These are phyloP conservation scores for Pichia sp. DNA, from an alignment of 1,139 yeast species.

Conservation along the genomic window DNA sequence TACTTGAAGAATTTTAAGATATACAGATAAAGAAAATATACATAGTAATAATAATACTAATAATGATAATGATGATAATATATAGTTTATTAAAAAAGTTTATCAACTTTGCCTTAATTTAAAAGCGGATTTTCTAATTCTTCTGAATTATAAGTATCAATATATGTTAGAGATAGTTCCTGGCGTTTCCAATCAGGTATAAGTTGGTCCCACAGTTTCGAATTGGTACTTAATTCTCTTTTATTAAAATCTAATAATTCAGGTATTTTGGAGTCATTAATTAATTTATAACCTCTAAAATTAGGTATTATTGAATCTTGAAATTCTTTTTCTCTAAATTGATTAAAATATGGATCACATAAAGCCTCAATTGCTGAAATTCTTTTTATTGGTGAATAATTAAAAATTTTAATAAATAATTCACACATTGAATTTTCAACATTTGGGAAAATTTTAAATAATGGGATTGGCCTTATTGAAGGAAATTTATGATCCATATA, in stretches of 20 bases:
- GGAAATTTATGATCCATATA: slow-evolving; percentile 98
- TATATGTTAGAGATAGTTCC: background rate
- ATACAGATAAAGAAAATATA: too few species aligned
- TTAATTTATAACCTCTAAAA: slow-evolving; percentile 23
- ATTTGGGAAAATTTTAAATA: slow-evolving; percentile 74
- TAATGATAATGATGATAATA: too few species aligned
- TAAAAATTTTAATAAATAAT: slow-evolving; percentile 53
- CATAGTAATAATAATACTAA: too few species aligned
- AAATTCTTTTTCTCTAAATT: slow-evolving; percentile 49
- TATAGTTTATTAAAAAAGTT: too few species aligned
- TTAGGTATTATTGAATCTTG: slow-evolving; percentile 25
- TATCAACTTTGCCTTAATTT: slow-evolving; percentile 6
- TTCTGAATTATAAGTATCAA: slow-evolving; percentile 20
- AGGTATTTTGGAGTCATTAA: slow-evolving; percentile 22
- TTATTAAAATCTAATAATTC: slow-evolving; percentile 26
- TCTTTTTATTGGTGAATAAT: slow-evolving; percentile 71
- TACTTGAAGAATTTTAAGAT: too few species aligned
- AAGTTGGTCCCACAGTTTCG: slow-evolving; percentile 19
- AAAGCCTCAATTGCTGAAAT: slow-evolving; percentile 64
- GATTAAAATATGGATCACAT: slow-evolving; percentile 70
- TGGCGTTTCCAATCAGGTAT: slow-evolving; percentile 28
- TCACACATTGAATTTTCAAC: slow-evolving; percentile 55
- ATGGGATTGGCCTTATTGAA: slow-evolving; percentile 88
- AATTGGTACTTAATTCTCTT: slow-evolving; percentile 27
- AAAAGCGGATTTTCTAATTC: slow-evolving; percentile 24